Conservation (phyloP, 768 basidiomycete species). For the Kwoniella mangroviensis region DNA sequence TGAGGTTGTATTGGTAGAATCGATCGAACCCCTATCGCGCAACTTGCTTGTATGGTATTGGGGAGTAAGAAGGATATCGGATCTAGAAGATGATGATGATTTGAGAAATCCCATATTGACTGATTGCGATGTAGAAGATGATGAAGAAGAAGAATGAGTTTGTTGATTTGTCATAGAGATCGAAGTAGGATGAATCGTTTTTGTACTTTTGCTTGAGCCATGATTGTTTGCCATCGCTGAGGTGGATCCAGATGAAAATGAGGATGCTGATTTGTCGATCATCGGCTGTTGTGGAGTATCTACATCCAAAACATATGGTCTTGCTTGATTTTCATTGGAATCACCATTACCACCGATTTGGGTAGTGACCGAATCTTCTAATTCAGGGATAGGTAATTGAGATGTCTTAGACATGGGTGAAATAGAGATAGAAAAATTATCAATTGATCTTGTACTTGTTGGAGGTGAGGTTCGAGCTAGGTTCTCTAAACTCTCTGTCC, state of each 20-base stretch:
- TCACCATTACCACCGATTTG: not conserved
- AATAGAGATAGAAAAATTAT: not conserved
- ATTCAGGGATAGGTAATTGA: slow-evolving; percentile 12
- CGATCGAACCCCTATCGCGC: slow-evolving; percentile 1
- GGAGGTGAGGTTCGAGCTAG: slow-evolving; percentile 20
- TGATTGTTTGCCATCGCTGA: no score
- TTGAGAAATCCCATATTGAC: slow-evolving; percentile 6
- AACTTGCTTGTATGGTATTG: not conserved
- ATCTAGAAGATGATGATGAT: slow-evolving; percentile 8
- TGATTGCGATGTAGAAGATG: not conserved
- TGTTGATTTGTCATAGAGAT: not conserved
- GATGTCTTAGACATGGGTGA: slow-evolving; percentile 23
- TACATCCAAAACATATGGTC: slow-evolving; percentile 24
- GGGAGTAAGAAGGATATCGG: slow-evolving; percentile 20
- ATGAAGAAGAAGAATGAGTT: not conserved
- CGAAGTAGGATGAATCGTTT: not conserved
- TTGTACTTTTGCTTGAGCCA: no score
- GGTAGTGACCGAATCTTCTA: slow-evolving; percentile 17
- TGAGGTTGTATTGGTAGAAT: not conserved
- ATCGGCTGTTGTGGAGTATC: slow-evolving; percentile 12
- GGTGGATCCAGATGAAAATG: slow-evolving; percentile 1
- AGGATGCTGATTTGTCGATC: slow-evolving; percentile 3
- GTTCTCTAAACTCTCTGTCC: slow-evolving; percentile 46
- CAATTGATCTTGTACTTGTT: not conserved
- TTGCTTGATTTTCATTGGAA: slow-evolving; percentile 8